Base-by-base conservation (phyloP, 202 grass and related monocot genomes). In the Setaria italica region DNA sequence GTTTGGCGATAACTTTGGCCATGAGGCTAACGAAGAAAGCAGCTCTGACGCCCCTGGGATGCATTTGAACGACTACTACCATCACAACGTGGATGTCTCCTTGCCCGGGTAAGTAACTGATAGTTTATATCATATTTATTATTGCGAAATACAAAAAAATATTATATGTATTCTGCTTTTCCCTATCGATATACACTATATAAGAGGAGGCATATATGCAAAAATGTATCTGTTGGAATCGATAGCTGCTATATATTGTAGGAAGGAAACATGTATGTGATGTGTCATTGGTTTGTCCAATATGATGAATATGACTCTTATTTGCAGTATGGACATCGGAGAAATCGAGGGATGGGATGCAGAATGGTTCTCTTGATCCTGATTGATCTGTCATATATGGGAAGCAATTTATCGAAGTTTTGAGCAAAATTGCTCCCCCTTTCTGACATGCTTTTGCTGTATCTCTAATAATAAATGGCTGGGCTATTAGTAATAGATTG, bases 261-360 rank as follows among this genome's bases (percentile, higher is more conserved):
- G 13, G 54, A 66, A 66, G 1, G 16, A 77, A n/a, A 12, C 30
- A 35, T 17, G 32, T 29, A 70, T 49, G 11, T 9, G 17, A 39
- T 70, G 45, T 15, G 21, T 13, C 8, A 8, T 12, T 50, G 11
- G 45, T 51, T 59, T 62, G 20, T 21, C 54, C 62, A 74, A 69
- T 41, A 41, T 45, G 6, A 6, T 34, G 41, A 60, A 79, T 48
- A 5, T 13, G 67, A 73, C 6, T 85, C 37, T 82, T 45, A 35
- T 82, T 67, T 85, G 62, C 86, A 88, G 80, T 14, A 74, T 99
- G 80, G 88, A 96, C 56, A 88, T 80, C 11, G 93, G 87, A 92
- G 91, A 99, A 81, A 84, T 99, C 42, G 85, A 91, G 85, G 92
- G 94, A 56, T 92, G 93, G 93, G 88, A 96, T 67, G 72, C 70